These are phyloP conservation scores for Exophiala mesophila DNA, from an alignment of 2,329 filamentous ascomycete genomes.

Conservation along the genomic window DNA sequence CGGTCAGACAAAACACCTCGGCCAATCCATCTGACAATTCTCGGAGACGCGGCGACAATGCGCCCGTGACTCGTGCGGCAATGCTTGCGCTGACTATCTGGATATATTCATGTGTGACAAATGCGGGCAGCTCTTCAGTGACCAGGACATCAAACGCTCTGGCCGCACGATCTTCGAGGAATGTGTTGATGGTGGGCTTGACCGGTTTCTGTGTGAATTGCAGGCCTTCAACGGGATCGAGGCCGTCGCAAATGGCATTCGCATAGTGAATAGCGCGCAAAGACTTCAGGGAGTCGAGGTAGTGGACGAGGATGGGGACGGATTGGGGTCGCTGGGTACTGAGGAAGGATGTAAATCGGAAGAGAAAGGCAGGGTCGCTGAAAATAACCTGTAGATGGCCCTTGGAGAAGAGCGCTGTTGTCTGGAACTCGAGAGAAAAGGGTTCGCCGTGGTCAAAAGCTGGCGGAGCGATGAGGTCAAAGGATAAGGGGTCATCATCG, in stretches of 20 bases:
- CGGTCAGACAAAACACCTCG: conserved; percentile 72
- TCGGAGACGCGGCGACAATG: conserved; percentile 57
- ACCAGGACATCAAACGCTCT: conserved; percentile 61
- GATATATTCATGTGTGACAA: conserved; percentile 64
- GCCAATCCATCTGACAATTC: conserved; percentile 70
- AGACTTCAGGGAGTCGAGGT: conserved; percentile 66
- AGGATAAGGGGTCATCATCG: conserved; percentile 32
- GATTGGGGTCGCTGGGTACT: conserved; percentile 56
- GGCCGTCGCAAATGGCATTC: conserved; percentile 60
- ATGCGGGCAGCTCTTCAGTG: conserved; percentile 65
- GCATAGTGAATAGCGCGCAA: conserved; percentile 66
- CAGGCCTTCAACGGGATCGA: conserved; percentile 52
- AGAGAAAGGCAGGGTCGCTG: conserved; percentile 56
- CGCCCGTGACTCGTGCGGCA: conserved; percentile 62
- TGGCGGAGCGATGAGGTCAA: conserved; percentile 34
- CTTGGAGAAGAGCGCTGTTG: conserved; percentile 61
- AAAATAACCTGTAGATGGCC: conserved; percentile 64
- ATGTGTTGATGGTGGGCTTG: conserved; percentile 51
- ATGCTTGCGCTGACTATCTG: conserved; percentile 67
- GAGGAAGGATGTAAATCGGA: conserved; percentile 64
- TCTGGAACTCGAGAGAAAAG: conserved; percentile 58
- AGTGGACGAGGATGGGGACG: conserved; percentile 63
- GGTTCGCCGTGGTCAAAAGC: conserved; percentile 27
- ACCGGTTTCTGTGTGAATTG: conserved; percentile 52
- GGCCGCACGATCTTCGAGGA: conserved; percentile 59